These are phyloP conservation scores for Colletotrichum tropicicola DNA, from an alignment of 2,329 filamentous ascomycete genomes.

Conservation along the genomic window DNA sequence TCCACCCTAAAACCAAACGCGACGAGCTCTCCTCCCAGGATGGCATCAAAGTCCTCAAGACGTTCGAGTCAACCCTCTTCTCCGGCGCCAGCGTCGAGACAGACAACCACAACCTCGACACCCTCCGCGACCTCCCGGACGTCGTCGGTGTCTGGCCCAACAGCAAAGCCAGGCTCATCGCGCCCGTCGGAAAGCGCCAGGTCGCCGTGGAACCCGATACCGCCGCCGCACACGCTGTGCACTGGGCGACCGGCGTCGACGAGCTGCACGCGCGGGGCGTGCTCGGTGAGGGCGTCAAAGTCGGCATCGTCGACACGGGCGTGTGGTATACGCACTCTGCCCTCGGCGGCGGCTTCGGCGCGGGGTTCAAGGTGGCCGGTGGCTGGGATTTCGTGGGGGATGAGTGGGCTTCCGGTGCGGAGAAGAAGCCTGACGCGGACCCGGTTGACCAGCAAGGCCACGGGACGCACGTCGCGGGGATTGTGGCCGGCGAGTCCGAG, in stretches of 20 bases:
- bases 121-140: slow-evolving; percentile 11
- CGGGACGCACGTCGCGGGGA: slow-evolving; percentile 43
- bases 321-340: slow-evolving; percentile 29
- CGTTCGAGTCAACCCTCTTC: slow-evolving; percentile 24
- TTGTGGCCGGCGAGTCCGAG: slow-evolving; percentile 37
- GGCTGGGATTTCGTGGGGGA: slow-evolving; percentile 56
- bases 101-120: slow-evolving; percentile 21
- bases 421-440: slow-evolving; percentile 44
- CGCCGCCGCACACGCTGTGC: slow-evolving; percentile 8
- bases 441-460: slow-evolving; percentile 38
- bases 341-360: slow-evolving; percentile 58
- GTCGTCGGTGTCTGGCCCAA: slow-evolving; percentile 22
- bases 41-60: slow-evolving; percentile 21
- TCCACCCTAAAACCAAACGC: background rate
- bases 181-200: slow-evolving; percentile 16
- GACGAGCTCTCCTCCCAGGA: slow-evolving; percentile 11
- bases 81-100: slow-evolving; percentile 26
- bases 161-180: slow-evolving; percentile 9
- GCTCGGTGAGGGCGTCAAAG: slow-evolving; percentile 32
- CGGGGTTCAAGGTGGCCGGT: slow-evolving; percentile 51
- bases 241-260: slow-evolving; percentile 33
- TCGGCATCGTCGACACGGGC: slow-evolving; percentile 33
- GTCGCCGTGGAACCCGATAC: background rate
- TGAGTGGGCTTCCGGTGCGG: slow-evolving; percentile 34
- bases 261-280: slow-evolving; percentile 27